A percentile compares a stretch with the other conserved stretches of the same genome.
Evolutionary conservation across 1,139 yeast species (phyloP).

Genomic region (Suhomyces terraborum): DNA sequence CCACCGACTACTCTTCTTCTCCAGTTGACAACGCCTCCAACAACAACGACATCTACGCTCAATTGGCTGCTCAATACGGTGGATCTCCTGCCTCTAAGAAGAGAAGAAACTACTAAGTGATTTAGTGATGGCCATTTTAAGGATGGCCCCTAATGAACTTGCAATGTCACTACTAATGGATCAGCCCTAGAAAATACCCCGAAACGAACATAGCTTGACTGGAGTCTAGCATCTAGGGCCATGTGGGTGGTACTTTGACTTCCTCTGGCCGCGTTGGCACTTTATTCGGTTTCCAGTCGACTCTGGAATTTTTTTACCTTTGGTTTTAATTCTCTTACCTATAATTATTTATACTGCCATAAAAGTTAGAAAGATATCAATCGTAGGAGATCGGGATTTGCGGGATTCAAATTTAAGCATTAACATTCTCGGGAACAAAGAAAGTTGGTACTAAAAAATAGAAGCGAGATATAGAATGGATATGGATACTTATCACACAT

Average conservation of each 20-base stretch:
- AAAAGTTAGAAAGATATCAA: constrained; percentile 3
- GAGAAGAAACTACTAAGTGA: constrained; percentile 24
- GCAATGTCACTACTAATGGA: constrained; percentile 7
- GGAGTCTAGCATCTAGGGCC: neutral
- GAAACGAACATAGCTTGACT: neutral
- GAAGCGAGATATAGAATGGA: too few species aligned
- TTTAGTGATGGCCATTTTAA: constrained; percentile 8
- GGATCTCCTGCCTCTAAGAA: constrained; percentile 15
- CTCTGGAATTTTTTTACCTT: constrained; percentile 3
- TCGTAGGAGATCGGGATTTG: neutral
- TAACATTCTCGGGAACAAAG: too few species aligned
- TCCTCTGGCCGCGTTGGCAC: constrained; percentile 7
- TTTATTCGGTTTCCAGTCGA: constrained; percentile 9
- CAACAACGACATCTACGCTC: constrained; percentile 13
- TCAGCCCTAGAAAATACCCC: constrained; percentile 10
- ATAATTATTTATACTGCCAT: constrained; percentile 4
- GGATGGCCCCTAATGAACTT: constrained; percentile 12
- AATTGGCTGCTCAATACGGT: constrained; percentile 17
- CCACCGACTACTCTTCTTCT: too few species aligned
- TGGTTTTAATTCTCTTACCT: constrained; percentile 10
- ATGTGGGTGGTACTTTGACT: constrained; percentile 7
- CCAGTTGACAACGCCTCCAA: constrained; percentile 3
- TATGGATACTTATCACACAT: too few species aligned
- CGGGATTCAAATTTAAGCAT: too few species aligned
- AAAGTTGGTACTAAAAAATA: too few species aligned